Conservation (phyloP, 768 basidiomycete genomes). For the Asterophora lycoperdoides region DNA sequence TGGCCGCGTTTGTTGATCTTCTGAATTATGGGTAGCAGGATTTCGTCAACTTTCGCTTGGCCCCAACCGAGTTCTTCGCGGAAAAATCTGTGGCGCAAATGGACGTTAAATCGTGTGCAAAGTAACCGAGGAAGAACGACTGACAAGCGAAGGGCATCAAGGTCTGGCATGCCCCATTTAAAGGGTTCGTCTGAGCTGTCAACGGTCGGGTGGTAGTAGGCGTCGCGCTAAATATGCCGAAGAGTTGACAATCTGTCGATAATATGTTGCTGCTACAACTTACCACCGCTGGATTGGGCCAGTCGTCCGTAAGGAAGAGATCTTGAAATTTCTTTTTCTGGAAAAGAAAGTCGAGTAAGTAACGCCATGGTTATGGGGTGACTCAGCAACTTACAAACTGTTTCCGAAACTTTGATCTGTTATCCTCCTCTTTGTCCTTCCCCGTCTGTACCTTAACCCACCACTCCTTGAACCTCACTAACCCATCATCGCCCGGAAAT, state of each 20-base stretch:
- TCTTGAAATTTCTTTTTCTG: slow-evolving; percentile 90
- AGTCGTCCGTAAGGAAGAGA: slow-evolving; percentile 74
- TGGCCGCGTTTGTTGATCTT: slow-evolving; percentile 80
- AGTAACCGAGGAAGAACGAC: not conserved
- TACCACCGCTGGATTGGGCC: slow-evolving; percentile 93
- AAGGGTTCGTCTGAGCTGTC: slow-evolving; percentile 92
- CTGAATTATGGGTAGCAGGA: slow-evolving; percentile 88
- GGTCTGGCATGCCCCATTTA: slow-evolving; percentile 95
- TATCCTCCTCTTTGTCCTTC: slow-evolving; percentile 74
- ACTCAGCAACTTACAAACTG: slow-evolving; percentile 62
- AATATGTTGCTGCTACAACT: slow-evolving; percentile 23
- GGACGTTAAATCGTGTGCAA: too few relatives aligned
- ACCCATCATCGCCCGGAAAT: slow-evolving; percentile 81
- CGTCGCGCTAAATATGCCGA: slow-evolving; percentile 60
- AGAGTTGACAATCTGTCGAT: not conserved
- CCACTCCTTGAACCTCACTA: slow-evolving; percentile 89
- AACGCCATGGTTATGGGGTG: not conserved
- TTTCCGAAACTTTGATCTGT: slow-evolving; percentile 69
- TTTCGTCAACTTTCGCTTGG: slow-evolving; percentile 80
- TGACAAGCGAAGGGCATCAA: slow-evolving; percentile 84
- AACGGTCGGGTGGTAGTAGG: slow-evolving; percentile 88
- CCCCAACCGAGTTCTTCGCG: slow-evolving; percentile 79
- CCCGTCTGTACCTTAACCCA: slow-evolving; percentile 92
- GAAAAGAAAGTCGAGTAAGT: slow-evolving; percentile 3
- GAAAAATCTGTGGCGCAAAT: slow-evolving; percentile 48